These are phyloP conservation scores for Phytophthora melonis DNA, from an alignment of 352 stramenopile species.

Conservation along the genomic window DNA sequence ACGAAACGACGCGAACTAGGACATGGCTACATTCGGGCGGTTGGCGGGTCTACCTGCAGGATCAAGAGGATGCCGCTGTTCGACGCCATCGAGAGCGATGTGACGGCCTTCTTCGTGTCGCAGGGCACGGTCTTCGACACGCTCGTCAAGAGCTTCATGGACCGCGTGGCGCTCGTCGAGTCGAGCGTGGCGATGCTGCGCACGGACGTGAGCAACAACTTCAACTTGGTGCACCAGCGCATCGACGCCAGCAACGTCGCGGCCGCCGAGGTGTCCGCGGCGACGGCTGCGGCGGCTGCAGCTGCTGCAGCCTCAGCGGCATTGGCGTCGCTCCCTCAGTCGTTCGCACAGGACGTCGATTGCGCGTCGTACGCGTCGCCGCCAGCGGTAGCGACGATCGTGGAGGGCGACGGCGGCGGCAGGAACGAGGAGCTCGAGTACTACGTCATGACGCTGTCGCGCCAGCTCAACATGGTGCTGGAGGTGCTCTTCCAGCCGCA, in stretches of 20 bases:
- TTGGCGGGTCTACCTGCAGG: slow-evolving; percentile 1
- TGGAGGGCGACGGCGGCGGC: slow-evolving; percentile 13
- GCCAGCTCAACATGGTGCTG: slow-evolving; percentile 70
- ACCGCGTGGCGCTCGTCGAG: slow-evolving; percentile 58
- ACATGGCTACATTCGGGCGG: slow-evolving; percentile 32
- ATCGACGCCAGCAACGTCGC: slow-evolving; percentile 32
- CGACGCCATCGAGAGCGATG: slow-evolving; percentile 66
- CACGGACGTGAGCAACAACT: slow-evolving; percentile 34
- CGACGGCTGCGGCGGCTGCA: slow-evolving; percentile 11
- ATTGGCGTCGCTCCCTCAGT: slow-evolving; percentile 13
- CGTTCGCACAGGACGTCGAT: not conserved
- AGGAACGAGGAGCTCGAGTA: slow-evolving; percentile 65
- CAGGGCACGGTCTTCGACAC: slow-evolving; percentile 74
- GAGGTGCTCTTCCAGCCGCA: slow-evolving; percentile 68
- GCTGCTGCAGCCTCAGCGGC: slow-evolving; percentile 25
- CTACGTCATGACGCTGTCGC: slow-evolving; percentile 61
- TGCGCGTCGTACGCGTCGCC: not conserved
- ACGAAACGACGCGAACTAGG: slow-evolving; percentile 24
- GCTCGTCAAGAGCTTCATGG: slow-evolving; percentile 65
- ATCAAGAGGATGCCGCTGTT: slow-evolving; percentile 66
- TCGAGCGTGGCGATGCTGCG: slow-evolving; percentile 50
- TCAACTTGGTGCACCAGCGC: slow-evolving; percentile 45
- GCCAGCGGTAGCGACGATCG: slow-evolving; percentile 8
- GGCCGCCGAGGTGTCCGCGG: slow-evolving; percentile 18
- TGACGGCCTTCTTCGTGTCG: slow-evolving; percentile 75